A percentile compares a stretch with the other conserved stretches of the same genome.
Conservation (phyloP, 1,284 basidiomycete genomes). For the Ustilago crameri region DNA sequence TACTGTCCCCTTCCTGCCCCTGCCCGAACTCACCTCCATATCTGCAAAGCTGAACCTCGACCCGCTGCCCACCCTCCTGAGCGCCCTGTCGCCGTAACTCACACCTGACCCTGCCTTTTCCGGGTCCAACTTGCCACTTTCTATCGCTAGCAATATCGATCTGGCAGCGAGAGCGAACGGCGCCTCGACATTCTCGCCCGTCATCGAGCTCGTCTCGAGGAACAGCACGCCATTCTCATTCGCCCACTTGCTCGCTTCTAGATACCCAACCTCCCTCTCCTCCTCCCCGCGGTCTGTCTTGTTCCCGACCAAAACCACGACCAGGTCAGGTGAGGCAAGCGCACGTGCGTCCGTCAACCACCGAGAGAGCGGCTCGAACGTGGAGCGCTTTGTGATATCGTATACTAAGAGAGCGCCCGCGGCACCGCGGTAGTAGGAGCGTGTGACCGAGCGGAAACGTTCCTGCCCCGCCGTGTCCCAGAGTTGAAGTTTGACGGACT, state of each 20-base stretch:
- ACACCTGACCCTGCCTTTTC: constrained; percentile 93
- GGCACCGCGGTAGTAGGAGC: constrained; percentile 95
- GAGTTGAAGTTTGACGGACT: constrained; percentile 83
- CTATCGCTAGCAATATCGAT: constrained; percentile 90
- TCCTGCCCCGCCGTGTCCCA: constrained; percentile 65
- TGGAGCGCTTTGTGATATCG: constrained; percentile 85
- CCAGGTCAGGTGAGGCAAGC: constrained; percentile 84
- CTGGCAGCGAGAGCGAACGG: constrained; percentile 91
- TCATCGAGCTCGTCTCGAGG: constrained; percentile 89
- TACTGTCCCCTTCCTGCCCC: constrained; percentile 18
- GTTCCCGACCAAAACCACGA: constrained; percentile 92
- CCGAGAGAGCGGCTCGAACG: constrained; percentile 81
- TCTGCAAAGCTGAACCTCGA: constrained; percentile 53
- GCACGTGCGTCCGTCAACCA: constrained; percentile 94
- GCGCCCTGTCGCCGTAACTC: constrained; percentile 86
- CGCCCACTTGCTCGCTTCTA: constrained; percentile 93
- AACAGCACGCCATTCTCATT: constrained; percentile 83
- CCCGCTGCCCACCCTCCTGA: constrained; percentile 72
- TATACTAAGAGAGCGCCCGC: constrained; percentile 82
- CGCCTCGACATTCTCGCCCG: constrained; percentile 91
- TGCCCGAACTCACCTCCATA: constrained; percentile 38
- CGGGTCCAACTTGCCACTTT: constrained; percentile 88
- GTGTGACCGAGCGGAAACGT: constrained; percentile 83
- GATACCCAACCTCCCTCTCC: constrained; percentile 90
- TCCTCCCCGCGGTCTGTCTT: constrained; percentile 89